Conservation (phyloP, 352 stramenopile species). For the Globisporangium megalacanthum region DNA sequence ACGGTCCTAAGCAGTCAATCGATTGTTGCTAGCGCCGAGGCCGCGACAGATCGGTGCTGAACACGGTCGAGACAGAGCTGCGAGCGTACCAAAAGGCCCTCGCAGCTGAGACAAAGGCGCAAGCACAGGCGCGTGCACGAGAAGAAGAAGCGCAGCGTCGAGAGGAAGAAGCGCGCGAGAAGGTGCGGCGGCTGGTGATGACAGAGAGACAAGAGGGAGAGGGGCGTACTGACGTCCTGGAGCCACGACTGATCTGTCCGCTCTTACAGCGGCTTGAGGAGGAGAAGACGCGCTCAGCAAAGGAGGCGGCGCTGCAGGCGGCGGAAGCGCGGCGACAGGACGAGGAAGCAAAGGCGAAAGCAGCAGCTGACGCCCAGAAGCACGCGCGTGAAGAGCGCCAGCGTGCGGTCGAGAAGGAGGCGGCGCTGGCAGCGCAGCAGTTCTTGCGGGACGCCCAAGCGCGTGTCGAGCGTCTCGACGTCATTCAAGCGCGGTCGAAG, state of each 20-base stretch:
- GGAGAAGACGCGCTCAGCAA: constrained; percentile 27
- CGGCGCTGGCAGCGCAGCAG: constrained; percentile 29
- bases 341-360: constrained; percentile 19
- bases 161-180: constrained; percentile 28
- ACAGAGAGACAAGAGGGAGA: no score
- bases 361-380: constrained; percentile 22
- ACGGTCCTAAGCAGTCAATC: no score
- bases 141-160: constrained; percentile 25
- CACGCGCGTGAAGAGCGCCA: constrained; percentile 21
- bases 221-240: no score
- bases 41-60: constrained; percentile 33
- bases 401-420: constrained; percentile 26
- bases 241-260: background rate
- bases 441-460: constrained; percentile 37
- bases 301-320: constrained; percentile 9
- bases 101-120: constrained; percentile 21
- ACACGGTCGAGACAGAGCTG: constrained; percentile 45
- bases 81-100: constrained; percentile 32
- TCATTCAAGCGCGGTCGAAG: constrained; percentile 35
- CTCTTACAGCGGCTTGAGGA: constrained; percentile 16
- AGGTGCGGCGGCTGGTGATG: constrained; percentile 16
- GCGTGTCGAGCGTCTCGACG: constrained; percentile 42
- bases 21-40: constrained; percentile 21
- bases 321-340: constrained; percentile 15
- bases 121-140: constrained; percentile 26